Evolutionary conservation across 2,329 filamentous ascomycete species (phyloP).

Genomic region (Penicillium sp.): DNA sequence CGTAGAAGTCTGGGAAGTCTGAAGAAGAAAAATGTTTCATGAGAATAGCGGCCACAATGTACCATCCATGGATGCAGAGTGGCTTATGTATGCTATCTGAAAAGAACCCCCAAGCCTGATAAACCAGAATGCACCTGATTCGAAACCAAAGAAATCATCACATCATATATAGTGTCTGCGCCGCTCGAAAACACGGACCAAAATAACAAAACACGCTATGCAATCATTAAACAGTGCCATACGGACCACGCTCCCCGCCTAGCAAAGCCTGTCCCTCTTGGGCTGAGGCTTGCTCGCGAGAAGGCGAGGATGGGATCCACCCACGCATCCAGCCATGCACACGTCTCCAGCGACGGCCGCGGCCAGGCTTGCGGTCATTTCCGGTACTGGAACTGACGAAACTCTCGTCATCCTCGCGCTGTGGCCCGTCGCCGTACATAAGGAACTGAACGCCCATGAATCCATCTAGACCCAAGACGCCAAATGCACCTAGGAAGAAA

Average conservation of each 20-base stretch:
- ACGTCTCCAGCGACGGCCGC: constrained; percentile 54
- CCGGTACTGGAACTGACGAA: constrained; percentile 26
- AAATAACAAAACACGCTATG: neutral
- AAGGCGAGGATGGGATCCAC: constrained; percentile 59
- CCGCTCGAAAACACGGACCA: neutral
- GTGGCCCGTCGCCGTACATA: constrained; percentile 56
- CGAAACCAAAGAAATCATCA: constrained; percentile 1
- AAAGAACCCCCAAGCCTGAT: neutral
- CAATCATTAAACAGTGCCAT: constrained; percentile 34
- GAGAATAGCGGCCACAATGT: too few relatives aligned
- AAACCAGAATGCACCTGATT: neutral
- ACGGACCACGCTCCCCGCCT: constrained; percentile 29
- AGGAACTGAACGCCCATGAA: constrained; percentile 65
- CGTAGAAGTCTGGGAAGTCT: too few relatives aligned
- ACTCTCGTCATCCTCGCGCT: constrained; percentile 15
- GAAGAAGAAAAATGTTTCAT: too few relatives aligned
- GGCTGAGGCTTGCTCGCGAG: constrained; percentile 21
- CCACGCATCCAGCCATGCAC: constrained; percentile 68
- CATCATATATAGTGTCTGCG: constrained; percentile 7
- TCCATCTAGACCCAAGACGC: constrained; percentile 64
- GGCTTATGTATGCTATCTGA: neutral
- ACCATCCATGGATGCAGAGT: too few relatives aligned
- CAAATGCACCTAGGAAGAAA: constrained; percentile 68
- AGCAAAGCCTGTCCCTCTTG: constrained; percentile 36
- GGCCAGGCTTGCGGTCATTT: constrained; percentile 45